Evolutionary conservation across 768 basidiomycete genomes (phyloP).

Genomic region (Boletus reticulatus): DNA sequence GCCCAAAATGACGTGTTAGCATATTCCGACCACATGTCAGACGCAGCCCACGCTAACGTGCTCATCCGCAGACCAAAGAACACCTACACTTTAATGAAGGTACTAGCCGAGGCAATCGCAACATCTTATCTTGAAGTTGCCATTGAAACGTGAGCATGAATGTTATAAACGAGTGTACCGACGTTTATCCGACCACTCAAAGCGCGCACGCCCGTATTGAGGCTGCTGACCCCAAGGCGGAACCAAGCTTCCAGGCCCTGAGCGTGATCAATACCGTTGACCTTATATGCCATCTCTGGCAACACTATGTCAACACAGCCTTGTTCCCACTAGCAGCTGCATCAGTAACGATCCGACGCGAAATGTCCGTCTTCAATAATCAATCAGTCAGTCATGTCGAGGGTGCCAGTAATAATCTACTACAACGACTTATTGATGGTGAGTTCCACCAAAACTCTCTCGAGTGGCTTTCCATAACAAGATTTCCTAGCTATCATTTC

Average conservation of each 20-base stretch:
- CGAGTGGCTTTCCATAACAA: not conserved
- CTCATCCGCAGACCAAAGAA: slow-evolving; percentile 72
- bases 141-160: slow-evolving; percentile 79
- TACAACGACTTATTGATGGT: slow-evolving; percentile 86
- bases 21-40: not conserved
- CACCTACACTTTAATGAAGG: slow-evolving; percentile 76
- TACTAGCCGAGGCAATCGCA: slow-evolving; percentile 84
- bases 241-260: slow-evolving; percentile 75
- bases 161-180: not conserved
- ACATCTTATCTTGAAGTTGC: slow-evolving; percentile 87
- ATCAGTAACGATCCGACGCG: slow-evolving; percentile 83
- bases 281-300: slow-evolving; percentile 94
- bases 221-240: slow-evolving; percentile 66
- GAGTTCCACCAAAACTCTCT: slow-evolving; percentile 23
- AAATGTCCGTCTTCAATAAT: slow-evolving; percentile 91
- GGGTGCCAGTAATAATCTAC: slow-evolving; percentile 71
- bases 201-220: slow-evolving; percentile 76
- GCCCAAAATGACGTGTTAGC: slow-evolving; percentile 80
- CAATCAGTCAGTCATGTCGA: slow-evolving; percentile 85
- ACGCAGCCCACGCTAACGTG: slow-evolving; percentile 2
- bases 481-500: slow-evolving; percentile 55
- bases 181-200: slow-evolving; percentile 6
- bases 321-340: slow-evolving; percentile 83
- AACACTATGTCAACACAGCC: slow-evolving; percentile 90
- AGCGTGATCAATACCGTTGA: slow-evolving; percentile 68